Percentiles rank a stretch among this genome's conserved stretches.
Conservation (phyloP, 2,329 filamentous ascomycete species). For the Allantophomopsis cytisporea region DNA sequence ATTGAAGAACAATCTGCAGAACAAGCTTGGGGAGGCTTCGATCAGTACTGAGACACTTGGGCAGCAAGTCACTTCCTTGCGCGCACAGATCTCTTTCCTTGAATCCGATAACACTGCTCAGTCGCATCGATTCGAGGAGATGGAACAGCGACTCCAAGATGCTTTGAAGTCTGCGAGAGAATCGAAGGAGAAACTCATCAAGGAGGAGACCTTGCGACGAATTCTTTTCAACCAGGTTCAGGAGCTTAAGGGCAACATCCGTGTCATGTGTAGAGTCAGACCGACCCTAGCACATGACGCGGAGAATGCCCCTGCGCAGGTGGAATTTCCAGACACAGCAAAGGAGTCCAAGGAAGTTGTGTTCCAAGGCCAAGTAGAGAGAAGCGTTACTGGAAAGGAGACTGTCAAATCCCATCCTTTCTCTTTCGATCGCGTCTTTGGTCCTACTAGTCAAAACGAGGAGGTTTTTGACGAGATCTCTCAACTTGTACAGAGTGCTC, state of each 20-base stretch:
- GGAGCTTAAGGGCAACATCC: conserved; percentile 94
- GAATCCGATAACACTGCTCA: conserved; percentile 85
- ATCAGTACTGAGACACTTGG: conserved; percentile 56
- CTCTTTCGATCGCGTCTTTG: conserved; percentile 87
- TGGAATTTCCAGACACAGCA: conserved; percentile 65
- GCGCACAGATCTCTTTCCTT: conserved; percentile 75
- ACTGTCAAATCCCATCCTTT: conserved; percentile 73
- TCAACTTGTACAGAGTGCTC: conserved; percentile 86
- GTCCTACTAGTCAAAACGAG: conserved; percentile 61
- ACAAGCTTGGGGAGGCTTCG: conserved; percentile 41
- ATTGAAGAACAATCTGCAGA: conserved; percentile 18
- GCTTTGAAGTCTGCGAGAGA: conserved; percentile 56
- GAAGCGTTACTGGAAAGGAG: conserved; percentile 63
- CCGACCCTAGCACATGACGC: conserved; percentile 49
- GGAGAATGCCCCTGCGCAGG: conserved; percentile 51
- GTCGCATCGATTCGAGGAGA: conserved; percentile 69
- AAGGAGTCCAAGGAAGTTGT: conserved; percentile 82
- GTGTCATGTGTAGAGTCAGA: conserved; percentile 92
- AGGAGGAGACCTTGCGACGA: conserved; percentile 79
- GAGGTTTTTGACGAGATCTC: conserved; percentile 95
- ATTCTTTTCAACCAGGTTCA: conserved; percentile 97
- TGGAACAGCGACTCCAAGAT: conserved; percentile 69
- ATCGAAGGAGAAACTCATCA: conserved; percentile 70
- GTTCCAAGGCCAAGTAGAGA: conserved; percentile 71
- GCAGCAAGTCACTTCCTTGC: conserved; percentile 59